Conservation (phyloP, 331 rosid genomes). For the Arachis monticola region DNA sequence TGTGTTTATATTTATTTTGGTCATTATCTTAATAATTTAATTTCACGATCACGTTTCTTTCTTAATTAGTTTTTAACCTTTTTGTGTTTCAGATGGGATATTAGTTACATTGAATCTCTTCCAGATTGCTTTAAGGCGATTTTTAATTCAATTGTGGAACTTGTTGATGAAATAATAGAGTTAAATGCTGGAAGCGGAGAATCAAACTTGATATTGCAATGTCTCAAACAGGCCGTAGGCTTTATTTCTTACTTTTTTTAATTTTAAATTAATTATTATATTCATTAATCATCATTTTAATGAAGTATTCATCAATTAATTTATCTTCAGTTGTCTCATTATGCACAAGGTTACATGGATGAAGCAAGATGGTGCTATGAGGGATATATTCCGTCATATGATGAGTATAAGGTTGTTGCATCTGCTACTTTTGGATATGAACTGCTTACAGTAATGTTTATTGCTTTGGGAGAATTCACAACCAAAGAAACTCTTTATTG, state of each 20-base stretch:
- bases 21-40: too few species aligned
- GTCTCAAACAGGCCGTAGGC: constrained; percentile 43
- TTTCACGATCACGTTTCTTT: too few species aligned
- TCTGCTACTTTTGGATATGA: too few species aligned
- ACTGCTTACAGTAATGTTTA: not conserved
- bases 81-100: constrained; percentile 51
- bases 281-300: not conserved
- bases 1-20: too few species aligned
- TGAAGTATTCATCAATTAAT: not conserved
- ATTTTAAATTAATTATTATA: not conserved
- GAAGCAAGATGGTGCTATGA: constrained; percentile 14
- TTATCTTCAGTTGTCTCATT: not conserved
- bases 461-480: not conserved
- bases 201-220: constrained; percentile 2
- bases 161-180: constrained; percentile 37
- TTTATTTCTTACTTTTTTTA: not conserved
- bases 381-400: constrained; percentile 11
- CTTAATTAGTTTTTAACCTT: too few species aligned
- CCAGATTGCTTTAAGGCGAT: constrained; percentile 49
- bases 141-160: constrained; percentile 35
- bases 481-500: constrained; percentile 26
- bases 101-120: constrained; percentile 22
- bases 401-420: constrained; percentile 12
- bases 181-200: constrained; percentile 2
- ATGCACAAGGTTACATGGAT: constrained; percentile 35